phyloP scores from a whole-genome alignment of 805 yeast species.

The Nakazawaea siamensis region DNA sequence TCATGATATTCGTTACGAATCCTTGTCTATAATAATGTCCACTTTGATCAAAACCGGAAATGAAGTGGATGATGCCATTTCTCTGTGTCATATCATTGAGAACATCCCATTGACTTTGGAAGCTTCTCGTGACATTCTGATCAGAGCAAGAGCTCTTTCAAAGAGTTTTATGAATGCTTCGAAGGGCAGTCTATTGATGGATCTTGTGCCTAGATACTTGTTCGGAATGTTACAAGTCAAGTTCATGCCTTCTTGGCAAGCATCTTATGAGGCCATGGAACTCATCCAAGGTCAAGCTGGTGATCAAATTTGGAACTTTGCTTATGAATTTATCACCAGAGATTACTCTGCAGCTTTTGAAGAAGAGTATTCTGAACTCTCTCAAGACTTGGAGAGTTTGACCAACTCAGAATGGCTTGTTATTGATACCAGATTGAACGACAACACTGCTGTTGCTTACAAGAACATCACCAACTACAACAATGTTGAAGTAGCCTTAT shows the following conservation, averaged over 20 bases:
- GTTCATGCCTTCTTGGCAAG: conserved; percentile 84
- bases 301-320: conserved; percentile 46
- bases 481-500: conserved; percentile 25
- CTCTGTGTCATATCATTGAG: conserved; percentile 54
- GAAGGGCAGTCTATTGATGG: conserved; percentile 17
- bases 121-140: conserved; percentile 65
- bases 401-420: conserved; percentile 29
- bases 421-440: conserved; percentile 35
- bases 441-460: conserved; percentile 25
- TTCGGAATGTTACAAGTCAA: conserved; percentile 68
- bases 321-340: conserved; percentile 26
- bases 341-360: conserved; percentile 15
- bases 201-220: conserved; percentile 36
- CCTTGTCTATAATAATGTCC: conserved; percentile 31
- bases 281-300: conserved; percentile 32
- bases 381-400: conserved; percentile 9
- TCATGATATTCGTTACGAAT: conserved; percentile 37
- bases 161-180: conserved; percentile 25
- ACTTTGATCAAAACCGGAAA: conserved; percentile 27
- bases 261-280: conserved; percentile 55
- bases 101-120: conserved; percentile 62
- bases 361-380: conserved; percentile 13
- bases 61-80: conserved; percentile 31
- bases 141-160: conserved; percentile 57
- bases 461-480: conserved; percentile 25